Conservation (phyloP, 306 rosid genomes). For the Glycyrrhiza uralensis region DNA sequence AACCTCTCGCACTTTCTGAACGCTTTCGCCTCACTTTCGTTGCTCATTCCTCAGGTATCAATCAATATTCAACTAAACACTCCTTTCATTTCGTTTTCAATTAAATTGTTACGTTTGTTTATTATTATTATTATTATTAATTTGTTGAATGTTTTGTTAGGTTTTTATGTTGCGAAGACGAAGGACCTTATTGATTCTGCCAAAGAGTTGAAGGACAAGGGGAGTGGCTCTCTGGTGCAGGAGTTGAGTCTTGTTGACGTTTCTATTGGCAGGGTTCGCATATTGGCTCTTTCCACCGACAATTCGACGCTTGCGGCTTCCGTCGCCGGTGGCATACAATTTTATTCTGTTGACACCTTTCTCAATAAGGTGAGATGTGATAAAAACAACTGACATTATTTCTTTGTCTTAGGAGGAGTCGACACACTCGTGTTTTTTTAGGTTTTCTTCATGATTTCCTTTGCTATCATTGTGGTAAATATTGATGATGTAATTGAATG, state of each 20-base stretch:
- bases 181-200: constrained; percentile 67
- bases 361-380: constrained; percentile 48
- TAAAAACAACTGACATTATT: not conserved
- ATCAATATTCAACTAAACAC: not conserved
- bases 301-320: constrained; percentile 60
- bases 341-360: constrained; percentile 52
- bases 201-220: constrained; percentile 45
- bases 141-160: constrained; percentile 25
- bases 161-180: constrained; percentile 69
- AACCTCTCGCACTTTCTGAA: constrained; percentile 77
- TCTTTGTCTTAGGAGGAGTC: not conserved
- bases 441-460: constrained; percentile 1
- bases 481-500: not conserved
- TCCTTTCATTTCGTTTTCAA: not conserved
- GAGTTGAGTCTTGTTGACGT: constrained; percentile 61
- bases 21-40: constrained; percentile 58
- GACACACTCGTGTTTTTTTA: not conserved
- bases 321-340: constrained; percentile 36
- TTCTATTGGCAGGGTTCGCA: constrained; percentile 53
- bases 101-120: not conserved
- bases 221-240: constrained; percentile 50
- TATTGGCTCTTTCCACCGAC: constrained; percentile 65
- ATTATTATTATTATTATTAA: not conserved
- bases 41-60: constrained; percentile 55
- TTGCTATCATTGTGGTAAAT: not conserved